phyloP scores from a whole-genome alignment of 305 asterid genomes.

The Rubia tinctorum region DNA sequence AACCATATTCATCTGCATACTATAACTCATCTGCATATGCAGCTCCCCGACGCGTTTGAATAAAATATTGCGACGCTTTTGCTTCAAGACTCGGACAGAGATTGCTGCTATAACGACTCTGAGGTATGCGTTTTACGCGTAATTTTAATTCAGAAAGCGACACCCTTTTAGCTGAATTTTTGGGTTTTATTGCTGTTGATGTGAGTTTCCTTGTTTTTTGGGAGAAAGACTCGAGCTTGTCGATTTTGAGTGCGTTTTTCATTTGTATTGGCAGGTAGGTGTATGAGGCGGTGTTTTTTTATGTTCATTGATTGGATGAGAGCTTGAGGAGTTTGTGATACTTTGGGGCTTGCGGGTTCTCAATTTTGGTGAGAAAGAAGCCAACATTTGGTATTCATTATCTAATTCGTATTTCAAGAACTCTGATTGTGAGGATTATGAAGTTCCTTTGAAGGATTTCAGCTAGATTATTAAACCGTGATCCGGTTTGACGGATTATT shows the following conservation, averaged over 20 bases:
- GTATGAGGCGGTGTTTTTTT: neutral
- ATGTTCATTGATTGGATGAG: neutral
- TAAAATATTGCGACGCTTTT: slow-evolving; percentile 10
- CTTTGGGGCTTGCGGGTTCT: neutral
- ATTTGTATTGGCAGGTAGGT: neutral
- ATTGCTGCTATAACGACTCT: slow-evolving; percentile 15
- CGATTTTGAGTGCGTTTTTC: neutral
- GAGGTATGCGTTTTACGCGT: slow-evolving; percentile 5
- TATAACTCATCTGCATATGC: slow-evolving; percentile 1
- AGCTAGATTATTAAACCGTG: neutral
- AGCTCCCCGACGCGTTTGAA: slow-evolving; percentile 8
- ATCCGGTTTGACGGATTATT: neutral
- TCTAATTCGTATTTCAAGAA: neutral
- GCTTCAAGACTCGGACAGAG: slow-evolving; percentile 10
- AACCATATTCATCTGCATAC: neutral
- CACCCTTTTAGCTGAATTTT: slow-evolving; percentile 4
- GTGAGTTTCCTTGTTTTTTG: neutral
- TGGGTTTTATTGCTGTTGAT: slow-evolving; percentile 1
- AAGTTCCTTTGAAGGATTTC: neutral
- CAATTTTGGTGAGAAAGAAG: neutral
- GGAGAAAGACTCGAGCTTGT: neutral
- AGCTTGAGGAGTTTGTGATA: neutral
- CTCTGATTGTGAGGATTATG: neutral
- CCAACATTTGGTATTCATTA: neutral
- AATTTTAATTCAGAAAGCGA: neutral